Conservation (phyloP, 441 rosid species). For the Eutrema salsugineum region DNA sequence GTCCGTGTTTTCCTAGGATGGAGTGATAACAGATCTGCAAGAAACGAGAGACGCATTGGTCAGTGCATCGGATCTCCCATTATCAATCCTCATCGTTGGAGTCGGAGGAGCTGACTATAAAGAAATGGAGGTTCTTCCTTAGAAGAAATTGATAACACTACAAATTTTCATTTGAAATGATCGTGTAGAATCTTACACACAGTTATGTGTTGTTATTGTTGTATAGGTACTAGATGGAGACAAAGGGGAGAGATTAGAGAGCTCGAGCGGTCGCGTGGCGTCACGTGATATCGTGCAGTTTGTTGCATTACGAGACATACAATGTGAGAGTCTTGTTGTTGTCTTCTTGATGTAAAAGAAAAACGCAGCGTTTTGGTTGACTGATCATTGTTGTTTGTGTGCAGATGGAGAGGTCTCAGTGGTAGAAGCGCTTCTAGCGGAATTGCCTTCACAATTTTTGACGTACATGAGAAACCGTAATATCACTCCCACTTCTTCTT, state of each 20-base stretch:
- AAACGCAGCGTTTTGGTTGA: background rate
- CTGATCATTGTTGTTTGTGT: background rate
- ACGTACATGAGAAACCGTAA: constrained; percentile 68
- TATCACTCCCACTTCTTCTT: constrained; percentile 41
- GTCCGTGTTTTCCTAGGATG: constrained; percentile 46
- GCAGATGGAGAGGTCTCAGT: constrained; percentile 77
- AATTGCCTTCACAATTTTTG: constrained; percentile 81
- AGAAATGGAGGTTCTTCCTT: constrained; percentile 84
- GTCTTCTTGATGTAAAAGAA: background rate
- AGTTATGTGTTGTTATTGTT: background rate
- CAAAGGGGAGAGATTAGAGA: constrained; percentile 84
- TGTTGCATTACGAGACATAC: constrained; percentile 71
- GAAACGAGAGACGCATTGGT: constrained; percentile 90
- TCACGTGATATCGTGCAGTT: constrained; percentile 93
- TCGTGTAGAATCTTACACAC: background rate
- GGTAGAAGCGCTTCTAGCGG: constrained; percentile 77
- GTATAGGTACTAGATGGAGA: constrained; percentile 79
- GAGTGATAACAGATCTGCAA: constrained; percentile 93
- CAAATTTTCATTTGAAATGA: background rate
- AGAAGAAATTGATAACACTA: background rate
- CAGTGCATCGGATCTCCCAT: constrained; percentile 87
- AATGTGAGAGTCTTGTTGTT: constrained; percentile 46
- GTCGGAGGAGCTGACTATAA: constrained; percentile 97
- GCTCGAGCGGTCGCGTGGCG: constrained; percentile 76
- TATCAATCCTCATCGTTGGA: constrained; percentile 88